Conservation (phyloP, 106 monocot genomes). For the Dioscorea dumetorum region DNA sequence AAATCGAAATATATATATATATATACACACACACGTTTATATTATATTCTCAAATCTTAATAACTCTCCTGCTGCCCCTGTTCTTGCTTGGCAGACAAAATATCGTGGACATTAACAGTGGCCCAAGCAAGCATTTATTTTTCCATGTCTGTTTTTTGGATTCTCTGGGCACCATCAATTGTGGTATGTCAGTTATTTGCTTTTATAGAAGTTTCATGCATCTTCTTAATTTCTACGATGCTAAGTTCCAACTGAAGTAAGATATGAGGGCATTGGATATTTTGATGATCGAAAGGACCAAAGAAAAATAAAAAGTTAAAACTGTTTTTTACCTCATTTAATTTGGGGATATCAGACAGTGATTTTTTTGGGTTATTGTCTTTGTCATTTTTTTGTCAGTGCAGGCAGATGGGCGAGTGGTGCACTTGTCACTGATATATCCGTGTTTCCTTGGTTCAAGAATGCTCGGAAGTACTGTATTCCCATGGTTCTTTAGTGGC, state of each 20-base stretch:
- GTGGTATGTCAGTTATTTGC: conserved; percentile 49
- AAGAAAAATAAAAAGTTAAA: too few species aligned
- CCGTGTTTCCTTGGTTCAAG: conserved; percentile 93
- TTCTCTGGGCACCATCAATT: conserved; percentile 90
- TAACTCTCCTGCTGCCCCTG: too few species aligned
- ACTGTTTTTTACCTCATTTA: too few species aligned
- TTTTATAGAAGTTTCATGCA: neutral
- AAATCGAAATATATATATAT: too few species aligned
- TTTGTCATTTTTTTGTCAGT: conserved; percentile 4
- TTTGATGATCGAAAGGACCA: too few species aligned
- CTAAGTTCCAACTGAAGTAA: too few species aligned
- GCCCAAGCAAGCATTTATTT: conserved; percentile 86
- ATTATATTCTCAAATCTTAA: too few species aligned
- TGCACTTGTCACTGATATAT: conserved; percentile 55
- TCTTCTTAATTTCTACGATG: neutral
- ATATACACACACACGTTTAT: too few species aligned
- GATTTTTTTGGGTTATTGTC: too few species aligned
- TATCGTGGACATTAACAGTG: conserved; percentile 52
- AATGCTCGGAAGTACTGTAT: conserved; percentile 81
- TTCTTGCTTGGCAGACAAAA: conserved; percentile 56
- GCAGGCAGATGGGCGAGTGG: conserved; percentile 90
- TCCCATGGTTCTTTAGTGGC: conserved; percentile 56
- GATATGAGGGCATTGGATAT: neutral
- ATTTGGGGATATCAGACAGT: too few species aligned
- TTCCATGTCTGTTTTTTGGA: conserved; percentile 68